Base-by-base conservation (phyloP, 2,329 filamentous ascomycete genomes). In the Dactylellina haptotyla region DNA sequence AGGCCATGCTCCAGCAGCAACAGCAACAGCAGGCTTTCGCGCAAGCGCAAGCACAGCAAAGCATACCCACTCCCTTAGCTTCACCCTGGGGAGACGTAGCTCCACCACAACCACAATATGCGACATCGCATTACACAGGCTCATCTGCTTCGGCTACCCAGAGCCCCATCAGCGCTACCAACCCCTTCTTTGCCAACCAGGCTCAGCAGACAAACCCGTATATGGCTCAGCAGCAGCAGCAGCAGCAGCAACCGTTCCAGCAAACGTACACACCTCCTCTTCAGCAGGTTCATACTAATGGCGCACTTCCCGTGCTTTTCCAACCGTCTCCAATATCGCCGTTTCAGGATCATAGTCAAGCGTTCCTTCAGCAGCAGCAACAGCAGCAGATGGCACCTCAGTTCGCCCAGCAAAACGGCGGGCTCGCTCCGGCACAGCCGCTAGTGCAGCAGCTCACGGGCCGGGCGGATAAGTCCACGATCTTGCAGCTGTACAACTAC, bases 401-500 rank as follows among this genome's bases (percentile, higher is more conserved):
- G 48, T 76, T 80, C 18, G 77, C 85, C 32, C 79, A 82, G 3
- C 76, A 39, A 77, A 79, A 61, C 75, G 62, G 51, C 71, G 50
- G 75, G 59, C 30, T 74, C 46, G 9, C 78, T 79, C 46, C 78
- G 78, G 39, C 78, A 78, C 67, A 80, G 79, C 64, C 77, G 5
- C 58, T 77, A 4, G 78, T 78, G 34, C 77, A 77, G 30, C 81
- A 82, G 43, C 82, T 83, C 56, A 82, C 84, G 14, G 82, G 83
- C 43, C 83, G 85, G 30, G 84, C 88, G 28, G 87, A 92, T 77
- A 93, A 90, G 75, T 87, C 86, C 2, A 89, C 89, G 3, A 94
- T 95, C 70, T 83, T 94, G 80, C 89, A 91, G 4, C 81, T 95
- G 9, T 94, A 91, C 80, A 88, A 87, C 78, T 86, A 88, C 39